Evolutionary conservation across 2,329 filamentous ascomycete species (phyloP), one percentile per base, ranked within the genome.

Genomic region (Fusarium duplospermum): DNA sequence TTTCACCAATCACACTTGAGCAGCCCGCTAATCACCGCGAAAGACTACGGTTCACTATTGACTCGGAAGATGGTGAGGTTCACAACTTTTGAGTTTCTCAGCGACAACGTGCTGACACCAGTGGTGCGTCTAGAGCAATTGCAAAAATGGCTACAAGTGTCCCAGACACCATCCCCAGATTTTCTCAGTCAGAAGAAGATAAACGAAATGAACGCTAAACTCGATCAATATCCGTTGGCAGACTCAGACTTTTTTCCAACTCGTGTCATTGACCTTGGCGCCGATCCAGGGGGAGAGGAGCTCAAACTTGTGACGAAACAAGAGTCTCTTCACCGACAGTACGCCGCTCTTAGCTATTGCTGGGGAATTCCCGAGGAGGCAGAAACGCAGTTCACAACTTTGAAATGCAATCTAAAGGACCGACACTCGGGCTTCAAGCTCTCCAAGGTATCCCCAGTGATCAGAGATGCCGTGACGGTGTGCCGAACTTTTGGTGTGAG

Each of bases 301-400:
- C 47, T 54, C 47, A 54, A 20, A 9, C 47, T 54, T 14, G 47
- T 20, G 11, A 31, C 27, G 18, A 31, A n/a, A n/a, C 27, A 31
- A 3, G 27, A 54, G 6, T 20, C 6, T 9, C 47, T 54, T 54
- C 6, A 31, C 27, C 11, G n/a, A 20, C 6, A 13, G 0, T 70
- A 71, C 5, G 70, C 33, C 1, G n/a, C 67, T 11, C 8, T 71
- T 0, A 70, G 68, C 11, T 70, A 70, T 31, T 70, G 68, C 6
- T 70, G 62, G 67, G 68, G 68, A 1, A 54, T 38, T 2, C 31
- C 54, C 10, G 16, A 57, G 18, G 42, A 67, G 4, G 27, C 54
- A 7, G 7, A 61, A 2, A 16, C 18, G 0, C 67, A 66, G 35
- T 66, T 66, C 52, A 70, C 20, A 18, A 70, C 54, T 0, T 61